A percentile compares a stretch with the other conserved stretches of the same genome.
Evolutionary conservation across 2,329 filamentous ascomycete species (phyloP).

Genomic region (Dactylellina cionopaga): DNA sequence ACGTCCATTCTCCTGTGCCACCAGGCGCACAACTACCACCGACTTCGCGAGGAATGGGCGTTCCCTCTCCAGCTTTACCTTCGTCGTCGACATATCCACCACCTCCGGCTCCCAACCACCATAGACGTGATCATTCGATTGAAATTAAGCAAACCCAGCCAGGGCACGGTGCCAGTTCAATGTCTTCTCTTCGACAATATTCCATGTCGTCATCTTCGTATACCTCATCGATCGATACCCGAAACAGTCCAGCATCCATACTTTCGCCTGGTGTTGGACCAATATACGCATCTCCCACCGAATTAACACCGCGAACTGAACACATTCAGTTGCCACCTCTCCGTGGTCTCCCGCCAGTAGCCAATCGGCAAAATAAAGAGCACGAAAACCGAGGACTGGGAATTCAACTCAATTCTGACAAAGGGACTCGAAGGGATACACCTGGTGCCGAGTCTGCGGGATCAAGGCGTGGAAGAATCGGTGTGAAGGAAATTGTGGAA

Average conservation of each 20-base stretch:
- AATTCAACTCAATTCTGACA: constrained; percentile 16
- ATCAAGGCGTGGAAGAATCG: constrained; percentile 43
- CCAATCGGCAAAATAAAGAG: constrained; percentile 34
- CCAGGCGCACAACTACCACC: constrained; percentile 11
- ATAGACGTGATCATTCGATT: constrained; percentile 40
- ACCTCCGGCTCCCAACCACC: constrained; percentile 12
- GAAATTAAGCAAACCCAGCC: constrained; percentile 32
- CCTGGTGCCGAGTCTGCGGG: constrained; percentile 5
- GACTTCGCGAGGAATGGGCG: constrained; percentile 20
- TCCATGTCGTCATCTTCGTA: constrained; percentile 46
- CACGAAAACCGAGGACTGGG: constrained; percentile 25
- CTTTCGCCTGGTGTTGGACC: constrained; percentile 45
- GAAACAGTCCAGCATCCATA: constrained; percentile 38
- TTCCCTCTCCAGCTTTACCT: constrained; percentile 18
- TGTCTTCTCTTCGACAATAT: constrained; percentile 46
- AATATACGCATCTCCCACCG: constrained; percentile 46
- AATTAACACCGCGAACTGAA: constrained; percentile 43
- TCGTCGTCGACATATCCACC: constrained; percentile 27
- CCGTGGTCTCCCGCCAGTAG: constrained; percentile 17
- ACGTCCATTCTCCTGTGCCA: constrained; percentile 22
- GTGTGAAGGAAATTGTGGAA: constrained; percentile 47
- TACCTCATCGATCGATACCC: constrained; percentile 40
- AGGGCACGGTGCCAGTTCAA: constrained; percentile 17
- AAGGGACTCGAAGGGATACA: constrained; percentile 6
- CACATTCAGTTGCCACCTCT: constrained; percentile 45